These are phyloP conservation scores for Flaveria robusta DNA, from an alignment of 129 eudicot species.

Conservation along the genomic window DNA sequence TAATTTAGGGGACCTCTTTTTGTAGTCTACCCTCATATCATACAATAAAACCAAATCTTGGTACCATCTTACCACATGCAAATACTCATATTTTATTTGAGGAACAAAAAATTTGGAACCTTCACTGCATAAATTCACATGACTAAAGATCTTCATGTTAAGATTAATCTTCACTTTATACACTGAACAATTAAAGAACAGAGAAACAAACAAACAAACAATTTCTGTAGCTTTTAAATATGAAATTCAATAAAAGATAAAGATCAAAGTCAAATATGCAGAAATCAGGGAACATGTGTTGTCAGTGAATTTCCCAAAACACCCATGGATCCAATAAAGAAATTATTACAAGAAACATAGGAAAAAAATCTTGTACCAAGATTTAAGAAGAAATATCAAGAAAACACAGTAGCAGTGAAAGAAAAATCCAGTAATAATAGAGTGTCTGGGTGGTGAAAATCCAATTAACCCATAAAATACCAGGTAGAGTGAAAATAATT, in stretches of 20 bases:
- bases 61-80: slow-evolving; percentile 34
- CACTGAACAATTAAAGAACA: slow-evolving; percentile 24
- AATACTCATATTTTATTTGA: slow-evolving; percentile 5
- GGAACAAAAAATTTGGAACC: slow-evolving; percentile 27
- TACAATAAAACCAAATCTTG: slow-evolving; percentile 6
- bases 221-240: not conserved
- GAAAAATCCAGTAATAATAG: slow-evolving; percentile 11
- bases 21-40: slow-evolving; percentile 13
- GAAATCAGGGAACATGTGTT: slow-evolving; percentile 18
- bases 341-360: not conserved
- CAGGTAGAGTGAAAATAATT: too few relatives aligned
- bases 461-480: too few relatives aligned
- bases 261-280: slow-evolving; percentile 11
- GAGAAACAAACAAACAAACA: slow-evolving; percentile 5
- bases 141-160: slow-evolving; percentile 10
- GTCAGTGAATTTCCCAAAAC: slow-evolving; percentile 8
- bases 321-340: slow-evolving; percentile 8
- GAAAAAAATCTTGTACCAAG: not conserved
- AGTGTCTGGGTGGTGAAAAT: not conserved
- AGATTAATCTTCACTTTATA: slow-evolving; percentile 9
- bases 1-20: slow-evolving; percentile 23
- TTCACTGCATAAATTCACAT: slow-evolving; percentile 38
- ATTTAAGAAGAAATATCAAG: not conserved
- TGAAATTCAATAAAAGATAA: not conserved
- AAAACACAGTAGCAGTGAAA: slow-evolving; percentile 6